phyloP scores from a whole-genome alignment of 2,329 filamentous ascomycete species.

The Fusarium musae region DNA sequence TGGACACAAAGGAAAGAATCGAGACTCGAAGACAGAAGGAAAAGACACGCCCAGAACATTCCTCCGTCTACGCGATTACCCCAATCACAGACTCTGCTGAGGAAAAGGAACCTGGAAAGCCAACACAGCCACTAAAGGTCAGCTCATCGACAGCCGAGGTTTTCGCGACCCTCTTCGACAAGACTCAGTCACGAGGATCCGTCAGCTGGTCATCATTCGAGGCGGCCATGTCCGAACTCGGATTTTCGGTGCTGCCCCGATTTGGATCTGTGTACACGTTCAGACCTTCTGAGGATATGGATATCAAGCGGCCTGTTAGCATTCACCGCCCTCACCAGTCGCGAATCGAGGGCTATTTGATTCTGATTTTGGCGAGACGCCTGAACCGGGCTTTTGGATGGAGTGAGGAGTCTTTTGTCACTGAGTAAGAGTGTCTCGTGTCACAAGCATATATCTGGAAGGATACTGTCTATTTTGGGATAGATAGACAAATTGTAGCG shows the following conservation, averaged over 20 bases:
- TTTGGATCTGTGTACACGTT: constrained; percentile 58
- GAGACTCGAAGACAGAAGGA: constrained; percentile 54
- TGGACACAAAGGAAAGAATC: constrained; percentile 40
- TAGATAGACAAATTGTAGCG: accelerated
- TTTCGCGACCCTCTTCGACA: constrained; percentile 52
- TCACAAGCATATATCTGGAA: accelerated
- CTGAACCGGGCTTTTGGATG: constrained; percentile 53
- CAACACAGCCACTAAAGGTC: constrained; percentile 49
- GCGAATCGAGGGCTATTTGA: constrained; percentile 48
- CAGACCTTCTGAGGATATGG: constrained; percentile 44
- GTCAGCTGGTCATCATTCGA: constrained; percentile 54
- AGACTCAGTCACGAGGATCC: constrained; percentile 45
- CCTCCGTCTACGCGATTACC: constrained; percentile 49
- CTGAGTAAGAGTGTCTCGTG: not conserved
- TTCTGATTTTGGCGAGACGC: constrained; percentile 45
- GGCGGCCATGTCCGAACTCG: constrained; percentile 54
- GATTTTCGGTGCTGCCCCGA: constrained; percentile 54
- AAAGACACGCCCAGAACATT: constrained; percentile 55
- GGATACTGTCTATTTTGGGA: too few relatives aligned
- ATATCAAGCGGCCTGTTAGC: constrained; percentile 45
- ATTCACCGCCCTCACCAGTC: constrained; percentile 53
- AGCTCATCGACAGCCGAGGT: constrained; percentile 50
- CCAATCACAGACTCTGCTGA: not conserved
- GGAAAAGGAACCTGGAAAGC: not conserved
- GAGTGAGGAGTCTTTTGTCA: constrained; percentile 48